A percentile compares a stretch with the other conserved stretches of the same genome.
phyloP scores from a whole-genome alignment of 345 rosid genomes.

The Sonneratia alba region DNA sequence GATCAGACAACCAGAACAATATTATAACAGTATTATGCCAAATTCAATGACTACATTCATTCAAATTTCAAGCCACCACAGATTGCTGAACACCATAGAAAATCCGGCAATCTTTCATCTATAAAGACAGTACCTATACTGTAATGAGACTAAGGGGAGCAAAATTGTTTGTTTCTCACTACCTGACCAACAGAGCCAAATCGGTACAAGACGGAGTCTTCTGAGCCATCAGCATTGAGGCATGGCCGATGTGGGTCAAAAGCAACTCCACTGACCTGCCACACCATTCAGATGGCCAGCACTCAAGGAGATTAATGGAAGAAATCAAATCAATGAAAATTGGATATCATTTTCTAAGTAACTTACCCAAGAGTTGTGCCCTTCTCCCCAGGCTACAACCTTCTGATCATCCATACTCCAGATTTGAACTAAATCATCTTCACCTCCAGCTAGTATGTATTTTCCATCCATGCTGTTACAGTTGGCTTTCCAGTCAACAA shows the following conservation, averaged over 20 bases:
- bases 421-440: slow-evolving; percentile 97
- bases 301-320: slow-evolving; percentile 11
- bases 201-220: slow-evolving; percentile 68
- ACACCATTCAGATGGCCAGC: slow-evolving; percentile 18
- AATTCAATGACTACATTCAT: background rate
- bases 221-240: slow-evolving; percentile 76
- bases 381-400: slow-evolving; percentile 99
- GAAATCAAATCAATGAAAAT: slow-evolving; percentile 8
- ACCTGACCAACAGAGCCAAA: slow-evolving; percentile 99
- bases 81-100: background rate
- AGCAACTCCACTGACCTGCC: slow-evolving; percentile 98
- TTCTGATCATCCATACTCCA: slow-evolving; percentile 99
- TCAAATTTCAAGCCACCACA: background rate
- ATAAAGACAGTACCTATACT: background rate
- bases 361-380: slow-evolving; percentile 98
- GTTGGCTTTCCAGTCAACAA: background rate
- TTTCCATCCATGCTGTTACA: slow-evolving; percentile 85
- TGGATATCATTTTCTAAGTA: slow-evolving; percentile 9
- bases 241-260: slow-evolving; percentile 94
- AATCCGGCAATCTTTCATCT: background rate
- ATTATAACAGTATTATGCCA: background rate
- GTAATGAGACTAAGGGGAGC: background rate
- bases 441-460: slow-evolving; percentile 95
- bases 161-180: slow-evolving; percentile 11
- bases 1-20: background rate